Percentiles rank a stretch among this genome's conserved stretches.
Conservation (phyloP, 768 basidiomycete species). For the Boletus insuetus region DNA sequence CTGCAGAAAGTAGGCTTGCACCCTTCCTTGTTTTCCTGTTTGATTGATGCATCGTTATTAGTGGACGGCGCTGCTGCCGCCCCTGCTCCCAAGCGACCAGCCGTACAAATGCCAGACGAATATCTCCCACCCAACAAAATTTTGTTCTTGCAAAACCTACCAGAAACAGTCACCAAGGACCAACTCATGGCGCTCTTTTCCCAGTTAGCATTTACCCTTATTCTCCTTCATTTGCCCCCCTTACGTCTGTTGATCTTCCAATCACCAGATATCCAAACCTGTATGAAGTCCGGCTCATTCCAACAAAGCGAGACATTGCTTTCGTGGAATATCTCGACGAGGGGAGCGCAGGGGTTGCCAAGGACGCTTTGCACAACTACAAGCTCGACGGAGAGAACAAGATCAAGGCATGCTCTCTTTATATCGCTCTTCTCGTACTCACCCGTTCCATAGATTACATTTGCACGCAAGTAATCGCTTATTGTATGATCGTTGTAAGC, state of each 20-base stretch:
- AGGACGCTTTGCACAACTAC: constrained; percentile 96
- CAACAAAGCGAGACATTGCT: constrained; percentile 95
- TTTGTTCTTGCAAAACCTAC: constrained; percentile 95
- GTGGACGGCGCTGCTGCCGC: constrained; percentile 68
- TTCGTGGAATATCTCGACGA: constrained; percentile 99
- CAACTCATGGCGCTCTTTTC: constrained; percentile 88
- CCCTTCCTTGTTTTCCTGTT: background rate
- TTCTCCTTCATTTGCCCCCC: background rate
- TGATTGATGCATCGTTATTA: constrained; percentile 25
- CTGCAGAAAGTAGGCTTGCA: constrained; percentile 62
- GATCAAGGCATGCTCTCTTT: constrained; percentile 70
- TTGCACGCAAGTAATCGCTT: constrained; percentile 62
- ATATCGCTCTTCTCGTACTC: background rate
- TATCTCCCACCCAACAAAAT: constrained; percentile 99
- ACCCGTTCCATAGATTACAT: constrained; percentile 53
- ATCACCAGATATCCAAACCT: constrained; percentile 82
- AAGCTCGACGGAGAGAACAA: constrained; percentile 97
- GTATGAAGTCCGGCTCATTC: constrained; percentile 97
- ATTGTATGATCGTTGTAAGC: constrained; percentile 29
- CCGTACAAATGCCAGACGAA: constrained; percentile 98
- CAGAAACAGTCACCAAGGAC: constrained; percentile 90
- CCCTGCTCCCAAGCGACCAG: constrained; percentile 71
- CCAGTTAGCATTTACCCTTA: constrained; percentile 53
- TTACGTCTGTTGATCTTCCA: background rate
- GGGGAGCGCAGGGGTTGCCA: constrained; percentile 82